Base-by-base conservation (phyloP, 768 basidiomycete species). In the Clitopilus passeckerianus region DNA sequence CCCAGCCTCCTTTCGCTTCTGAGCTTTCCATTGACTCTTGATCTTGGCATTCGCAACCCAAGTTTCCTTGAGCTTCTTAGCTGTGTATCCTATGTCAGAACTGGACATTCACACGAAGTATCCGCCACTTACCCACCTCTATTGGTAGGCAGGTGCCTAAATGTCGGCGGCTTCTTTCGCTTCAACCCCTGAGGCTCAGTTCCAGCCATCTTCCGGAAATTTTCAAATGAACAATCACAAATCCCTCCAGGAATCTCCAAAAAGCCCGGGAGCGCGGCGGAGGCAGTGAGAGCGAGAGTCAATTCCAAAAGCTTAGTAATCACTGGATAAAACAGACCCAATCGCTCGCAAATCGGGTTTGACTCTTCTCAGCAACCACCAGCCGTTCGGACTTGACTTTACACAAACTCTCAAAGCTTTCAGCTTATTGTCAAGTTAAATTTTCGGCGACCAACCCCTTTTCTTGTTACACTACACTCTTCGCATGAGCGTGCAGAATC, bases 401-500 rank as follows among this genome's bases (percentile, higher is more conserved):
- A 68, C 9, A 50, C 75, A 77, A 70, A 75, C 71, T 75, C 81
- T 81, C 80, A 83, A 72, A 72, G 71, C 67, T 71, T 22, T 50
- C 18, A 72, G 71, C 67, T 71, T 22, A 7, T 20, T 50, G 46
- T 18, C 10, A 23, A 9, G 12, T 50, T 50, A 12, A 41, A 41
- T n/a, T n/a, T 50, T 22, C 10, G 10, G 18, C 9, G 18, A 23
- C 12, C 46, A 50, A 41, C 46, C 70, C 72, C 76, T 65, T 71
- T 67, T 64, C 67, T 37, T 30, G 27, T 23, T 34, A 55, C 72
- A 64, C 73, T 70, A 71, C 72, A 62, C 73, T 74, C 81, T 77
- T 91, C 89, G 89, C 88, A 94, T 94, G 91, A 94, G 82, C 90
- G 87, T 93, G 77, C 90, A 93, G 87, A 93, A 93, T 73, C 86